These are phyloP conservation scores for Anacardium occidentale DNA, from an alignment of 345 rosid species.

Conservation along the genomic window DNA sequence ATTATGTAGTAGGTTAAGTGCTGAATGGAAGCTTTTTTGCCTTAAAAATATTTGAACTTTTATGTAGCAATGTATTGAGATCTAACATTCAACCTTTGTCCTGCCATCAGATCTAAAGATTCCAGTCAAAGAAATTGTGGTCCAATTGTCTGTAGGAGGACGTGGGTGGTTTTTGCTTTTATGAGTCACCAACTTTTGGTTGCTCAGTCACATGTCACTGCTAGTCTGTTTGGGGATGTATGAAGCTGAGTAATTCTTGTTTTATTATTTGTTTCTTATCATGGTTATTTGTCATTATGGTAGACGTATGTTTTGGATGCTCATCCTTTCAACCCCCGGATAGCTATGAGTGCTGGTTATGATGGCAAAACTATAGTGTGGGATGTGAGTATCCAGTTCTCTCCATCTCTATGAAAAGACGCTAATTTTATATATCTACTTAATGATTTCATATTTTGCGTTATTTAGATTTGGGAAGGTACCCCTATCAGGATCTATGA, in stretches of 20 bases:
- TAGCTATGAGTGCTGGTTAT: constrained; percentile 99
- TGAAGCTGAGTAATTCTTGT: constrained; percentile 18
- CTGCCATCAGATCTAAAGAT: background rate
- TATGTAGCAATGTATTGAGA: background rate
- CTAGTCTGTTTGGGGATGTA: background rate
- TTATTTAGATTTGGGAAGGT: constrained; percentile 95
- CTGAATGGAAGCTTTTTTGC: background rate
- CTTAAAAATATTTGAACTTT: background rate
- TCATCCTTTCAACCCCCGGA: constrained; percentile 96
- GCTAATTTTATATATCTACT: constrained; percentile 16
- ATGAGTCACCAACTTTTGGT: background rate
- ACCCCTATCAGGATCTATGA: constrained; percentile 81
- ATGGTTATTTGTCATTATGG: constrained; percentile 24
- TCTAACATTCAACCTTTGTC: background rate
- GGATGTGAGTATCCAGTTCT: constrained; percentile 83
- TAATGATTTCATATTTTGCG: constrained; percentile 22
- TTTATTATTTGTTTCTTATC: constrained; percentile 14
- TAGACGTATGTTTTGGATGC: constrained; percentile 99
- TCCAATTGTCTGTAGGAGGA: background rate
- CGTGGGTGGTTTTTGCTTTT: constrained; percentile 1
- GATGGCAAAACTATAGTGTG: constrained; percentile 95
- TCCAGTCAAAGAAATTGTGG: background rate
- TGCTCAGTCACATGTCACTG: background rate
- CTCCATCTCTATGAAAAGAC: constrained; percentile 17
- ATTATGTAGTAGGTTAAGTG: background rate